These are phyloP conservation scores for Sugiyamaella novakii DNA, from an alignment of 1,139 yeast species.

Conservation along the genomic window DNA sequence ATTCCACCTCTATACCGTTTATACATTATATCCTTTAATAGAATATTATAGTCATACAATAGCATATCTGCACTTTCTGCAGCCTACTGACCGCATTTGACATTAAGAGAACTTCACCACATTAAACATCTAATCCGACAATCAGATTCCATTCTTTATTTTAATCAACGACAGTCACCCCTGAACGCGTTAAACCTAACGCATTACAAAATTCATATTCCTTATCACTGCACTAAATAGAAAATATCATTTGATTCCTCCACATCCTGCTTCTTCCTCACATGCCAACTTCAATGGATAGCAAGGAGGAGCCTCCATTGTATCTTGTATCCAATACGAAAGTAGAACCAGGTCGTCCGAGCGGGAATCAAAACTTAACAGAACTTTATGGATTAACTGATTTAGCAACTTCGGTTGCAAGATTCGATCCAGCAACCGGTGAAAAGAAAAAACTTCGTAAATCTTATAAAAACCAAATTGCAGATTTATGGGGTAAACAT, in stretches of 20 bases:
- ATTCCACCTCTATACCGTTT: not conserved
- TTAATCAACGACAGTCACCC: not conserved
- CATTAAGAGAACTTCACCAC: not conserved
- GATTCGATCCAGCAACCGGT: conserved; percentile 85
- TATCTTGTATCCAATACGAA: conserved; percentile 18
- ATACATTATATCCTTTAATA: not conserved
- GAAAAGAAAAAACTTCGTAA: conserved; percentile 90
- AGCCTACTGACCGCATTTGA: not conserved
- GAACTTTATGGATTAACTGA: conserved; percentile 65
- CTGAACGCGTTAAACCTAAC: not conserved
- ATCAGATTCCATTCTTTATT: not conserved
- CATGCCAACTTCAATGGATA: conserved; percentile 24
- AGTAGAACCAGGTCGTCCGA: conserved; percentile 50
- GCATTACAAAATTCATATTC: not conserved
- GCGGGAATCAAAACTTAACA: conserved; percentile 71
- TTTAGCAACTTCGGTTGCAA: conserved; percentile 76
- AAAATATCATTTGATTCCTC: not conserved
- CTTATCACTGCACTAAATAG: not conserved
- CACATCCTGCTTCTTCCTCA: not conserved
- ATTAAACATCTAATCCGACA: not conserved
- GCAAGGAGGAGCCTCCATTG: conserved; percentile 16
- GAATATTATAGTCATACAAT: not conserved
- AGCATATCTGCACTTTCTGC: conserved; percentile 1
- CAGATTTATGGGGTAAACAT: conserved; percentile 78
- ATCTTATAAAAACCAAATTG: conserved; percentile 88